phyloP scores from a whole-genome alignment of 352 stramenopile genomes.

The Phytophthora ohioensis region DNA sequence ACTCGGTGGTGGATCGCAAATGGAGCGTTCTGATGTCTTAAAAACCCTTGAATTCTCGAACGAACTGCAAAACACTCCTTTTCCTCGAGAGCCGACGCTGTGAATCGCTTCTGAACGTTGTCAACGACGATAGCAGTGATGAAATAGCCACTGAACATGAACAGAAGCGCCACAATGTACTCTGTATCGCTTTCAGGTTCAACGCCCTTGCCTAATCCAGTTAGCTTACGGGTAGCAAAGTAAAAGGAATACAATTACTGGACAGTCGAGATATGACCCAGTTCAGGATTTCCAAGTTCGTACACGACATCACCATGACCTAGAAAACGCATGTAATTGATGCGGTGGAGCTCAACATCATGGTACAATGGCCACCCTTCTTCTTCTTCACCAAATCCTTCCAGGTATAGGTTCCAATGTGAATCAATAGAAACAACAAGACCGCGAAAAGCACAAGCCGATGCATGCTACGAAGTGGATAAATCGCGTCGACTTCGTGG shows the following conservation, averaged over 20 bases:
- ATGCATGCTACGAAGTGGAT: not conserved
- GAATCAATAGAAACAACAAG: not conserved
- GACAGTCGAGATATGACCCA: not conserved
- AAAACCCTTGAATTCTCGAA: constrained; percentile 61
- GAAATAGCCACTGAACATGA: constrained; percentile 62
- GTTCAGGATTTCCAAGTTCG: not conserved
- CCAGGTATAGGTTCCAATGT: not conserved
- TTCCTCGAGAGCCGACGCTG: constrained; percentile 56
- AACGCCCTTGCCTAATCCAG: constrained; percentile 45
- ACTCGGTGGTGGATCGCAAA: constrained; percentile 58
- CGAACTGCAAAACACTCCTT: constrained; percentile 64
- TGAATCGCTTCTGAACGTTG: constrained; percentile 67
- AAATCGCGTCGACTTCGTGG: not conserved
- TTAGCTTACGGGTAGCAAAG: constrained; percentile 50
- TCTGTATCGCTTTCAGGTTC: constrained; percentile 50
- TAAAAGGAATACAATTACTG: constrained; percentile 62
- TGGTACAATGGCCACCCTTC: not conserved
- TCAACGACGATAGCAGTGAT: constrained; percentile 63
- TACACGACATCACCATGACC: not conserved
- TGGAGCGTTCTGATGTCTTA: constrained; percentile 55
- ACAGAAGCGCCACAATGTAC: constrained; percentile 43
- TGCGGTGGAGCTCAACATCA: not conserved
- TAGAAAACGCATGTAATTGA: not conserved
- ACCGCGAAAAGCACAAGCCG: not conserved
- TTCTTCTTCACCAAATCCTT: not conserved